These are phyloP conservation scores for Globisporangium abappressorium DNA, from an alignment of 352 stramenopile genomes.

Conservation along the genomic window DNA sequence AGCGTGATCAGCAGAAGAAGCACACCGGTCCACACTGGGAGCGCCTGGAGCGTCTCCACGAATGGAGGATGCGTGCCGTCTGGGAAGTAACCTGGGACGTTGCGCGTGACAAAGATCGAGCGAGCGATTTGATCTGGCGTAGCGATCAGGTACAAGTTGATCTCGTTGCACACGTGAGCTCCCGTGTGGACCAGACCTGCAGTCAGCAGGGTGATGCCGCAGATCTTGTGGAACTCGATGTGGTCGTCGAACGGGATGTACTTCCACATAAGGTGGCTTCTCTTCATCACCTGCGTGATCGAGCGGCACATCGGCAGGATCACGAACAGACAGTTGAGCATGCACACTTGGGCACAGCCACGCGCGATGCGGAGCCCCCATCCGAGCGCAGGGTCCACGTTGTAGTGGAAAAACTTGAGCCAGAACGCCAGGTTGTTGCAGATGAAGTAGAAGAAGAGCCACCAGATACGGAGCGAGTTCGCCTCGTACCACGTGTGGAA, in stretches of 20 bases:
- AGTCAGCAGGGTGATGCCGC: constrained; percentile 52
- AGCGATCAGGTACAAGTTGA: constrained; percentile 65
- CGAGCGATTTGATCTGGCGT: constrained; percentile 53
- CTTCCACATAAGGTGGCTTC: constrained; percentile 54
- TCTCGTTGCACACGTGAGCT: constrained; percentile 68
- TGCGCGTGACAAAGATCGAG: constrained; percentile 58
- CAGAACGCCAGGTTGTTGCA: constrained; percentile 71
- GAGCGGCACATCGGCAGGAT: constrained; percentile 78
- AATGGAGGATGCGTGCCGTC: constrained; percentile 53
- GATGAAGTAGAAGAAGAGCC: constrained; percentile 68
- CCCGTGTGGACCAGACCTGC: constrained; percentile 60
- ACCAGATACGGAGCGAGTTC: constrained; percentile 78
- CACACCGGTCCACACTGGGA: constrained; percentile 66
- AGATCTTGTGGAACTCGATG: constrained; percentile 80
- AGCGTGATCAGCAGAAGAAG: constrained; percentile 65
- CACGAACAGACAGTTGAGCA: constrained; percentile 78
- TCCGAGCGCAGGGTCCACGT: constrained; percentile 70
- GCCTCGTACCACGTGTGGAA: constrained; percentile 66
- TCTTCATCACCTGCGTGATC: constrained; percentile 73
- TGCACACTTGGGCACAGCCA: constrained; percentile 68
- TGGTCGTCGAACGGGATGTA: constrained; percentile 81
- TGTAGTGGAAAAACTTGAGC: constrained; percentile 69
- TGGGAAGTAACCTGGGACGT: constrained; percentile 41
- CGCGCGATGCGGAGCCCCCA: constrained; percentile 71
- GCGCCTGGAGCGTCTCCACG: constrained; percentile 55